Evolutionary conservation across 2,329 filamentous ascomycete genomes (phyloP), one percentile per base, ranked within the genome.

Genomic region (Delphinella strobiligena): DNA sequence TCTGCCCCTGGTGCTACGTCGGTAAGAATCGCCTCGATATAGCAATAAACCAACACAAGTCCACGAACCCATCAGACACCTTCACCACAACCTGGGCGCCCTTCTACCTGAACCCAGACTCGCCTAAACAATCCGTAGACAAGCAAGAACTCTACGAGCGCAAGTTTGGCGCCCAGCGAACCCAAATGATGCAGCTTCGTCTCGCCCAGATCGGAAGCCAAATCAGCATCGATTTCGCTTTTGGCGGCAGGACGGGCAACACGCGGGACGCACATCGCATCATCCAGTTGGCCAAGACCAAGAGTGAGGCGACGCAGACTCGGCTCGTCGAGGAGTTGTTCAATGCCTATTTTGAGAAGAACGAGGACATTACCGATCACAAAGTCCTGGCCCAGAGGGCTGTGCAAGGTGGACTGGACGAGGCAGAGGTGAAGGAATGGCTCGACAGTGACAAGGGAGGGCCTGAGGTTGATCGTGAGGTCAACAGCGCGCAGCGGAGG

Each of bases 231-330:
- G 61, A 73, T 36, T 93, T 93, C 61, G 72, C 72, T 16, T 82
- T 80, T 47, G 72, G 73, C 10, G 82, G 84, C 40, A 74, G 70
- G 47, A 77, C 77, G 4, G 87, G 87, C 35, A 82, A 79, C 52
- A 89, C 85, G 14, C 69, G 84, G 15, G 82, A 93, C 51, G 82
- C 80, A 41, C 86, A 93, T 59, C 74, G 86, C 3, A 54, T 89
- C 44, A 71, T 88, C 33, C 76, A 87, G 61, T 69, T 87, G 40
- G 84, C 59, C 61, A 76, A 68, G 53, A 64, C 54, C 54, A 77
- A 72, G 48, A 61, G 64, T 47, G 54, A 61, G 34, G 62, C 71
- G 33, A 49, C 70, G 36, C 74, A 84, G 63, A 77, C 71, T 27
- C 61, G 62, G 36, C 69, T 84, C 10, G 68, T 81, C 17, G 64